Base-by-base conservation (phyloP, 805 yeast species). In the Ogataea ganodermae region DNA sequence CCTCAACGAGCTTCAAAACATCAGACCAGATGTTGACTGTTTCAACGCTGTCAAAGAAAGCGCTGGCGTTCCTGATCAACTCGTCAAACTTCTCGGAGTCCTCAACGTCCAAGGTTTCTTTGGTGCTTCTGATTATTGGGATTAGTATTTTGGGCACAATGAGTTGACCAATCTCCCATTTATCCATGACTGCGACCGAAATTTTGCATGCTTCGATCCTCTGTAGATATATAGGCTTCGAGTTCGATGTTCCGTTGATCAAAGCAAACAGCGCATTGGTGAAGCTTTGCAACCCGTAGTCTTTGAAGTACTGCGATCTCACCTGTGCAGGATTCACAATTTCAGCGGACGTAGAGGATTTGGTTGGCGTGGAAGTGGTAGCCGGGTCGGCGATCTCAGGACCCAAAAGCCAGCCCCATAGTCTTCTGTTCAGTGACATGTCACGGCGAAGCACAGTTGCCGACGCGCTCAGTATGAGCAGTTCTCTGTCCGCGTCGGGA, bases 361-460 rank as follows among this genome's bases (percentile, higher is more conserved):
- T 50, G 6, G 45, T 23, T 10, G 44, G 47, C 2, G 51, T 32
- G 3, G 43, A 27, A 1, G 46, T 32, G 13, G 24, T 22, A 12
- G 39, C 36, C 12, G 23, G 44, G 7, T 55, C 60, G 2, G 53
- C n/a, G 7, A 44, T 54, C 14, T 83, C 89, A 1, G 96, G 94
- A 0, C 98, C 97, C 23, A 92, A 66, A 6, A 94, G 69, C 96
- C 97, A 94, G 49, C 78, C 83, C 97, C 98, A 91, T 17, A 94
- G 73, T 58, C 99, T 77, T 66, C 99, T 76, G 65, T 94, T 94
- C 49, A 94, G 74, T 7, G 97, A 89, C 97, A 94, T 89, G 65
- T 94, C 99, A 56, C 83, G 84, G 37, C 85, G 80, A 36, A 89
- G 69, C 2, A 94, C 84, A 0, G 91, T 82, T 9, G 74, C 67